Evolutionary conservation across 257 asterid species (phyloP).

Genomic region (Solanum medicagineum): DNA sequence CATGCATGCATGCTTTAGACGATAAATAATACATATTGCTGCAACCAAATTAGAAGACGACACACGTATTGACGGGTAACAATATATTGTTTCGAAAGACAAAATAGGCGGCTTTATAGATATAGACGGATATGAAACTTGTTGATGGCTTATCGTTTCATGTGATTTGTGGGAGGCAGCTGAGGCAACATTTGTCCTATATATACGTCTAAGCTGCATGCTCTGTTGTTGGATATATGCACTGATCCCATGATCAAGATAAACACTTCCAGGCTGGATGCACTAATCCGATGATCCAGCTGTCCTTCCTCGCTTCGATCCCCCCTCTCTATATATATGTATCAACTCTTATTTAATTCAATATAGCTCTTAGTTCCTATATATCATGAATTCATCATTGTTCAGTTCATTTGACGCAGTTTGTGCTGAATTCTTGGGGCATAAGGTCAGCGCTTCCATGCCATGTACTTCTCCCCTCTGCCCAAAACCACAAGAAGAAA

Average conservation of each 20-base stretch:
- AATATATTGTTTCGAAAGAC: no score
- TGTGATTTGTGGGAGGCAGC: neutral
- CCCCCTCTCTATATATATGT: neutral
- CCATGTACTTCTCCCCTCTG: neutral
- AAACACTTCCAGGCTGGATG: neutral
- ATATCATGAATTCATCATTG: constrained; percentile 13
- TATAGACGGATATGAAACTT: neutral
- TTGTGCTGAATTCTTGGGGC: constrained; percentile 24
- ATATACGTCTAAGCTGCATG: neutral
- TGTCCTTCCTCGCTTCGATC: neutral
- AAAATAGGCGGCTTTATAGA: neutral
- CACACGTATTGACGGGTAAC: no score
- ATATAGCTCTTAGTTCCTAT: neutral
- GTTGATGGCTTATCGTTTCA: neutral
- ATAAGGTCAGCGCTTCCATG: neutral
- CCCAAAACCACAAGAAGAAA: neutral
- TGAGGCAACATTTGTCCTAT: neutral
- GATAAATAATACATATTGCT: no score
- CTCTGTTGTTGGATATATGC: neutral
- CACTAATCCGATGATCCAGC: neutral
- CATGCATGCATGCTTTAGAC: no score
- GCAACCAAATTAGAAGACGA: no score
- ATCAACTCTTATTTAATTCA: neutral
- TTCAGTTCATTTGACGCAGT: constrained; percentile 35
- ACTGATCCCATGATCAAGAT: no score